Conservation (phyloP, 768 basidiomycete genomes). For the Trametes sanguinea region DNA sequence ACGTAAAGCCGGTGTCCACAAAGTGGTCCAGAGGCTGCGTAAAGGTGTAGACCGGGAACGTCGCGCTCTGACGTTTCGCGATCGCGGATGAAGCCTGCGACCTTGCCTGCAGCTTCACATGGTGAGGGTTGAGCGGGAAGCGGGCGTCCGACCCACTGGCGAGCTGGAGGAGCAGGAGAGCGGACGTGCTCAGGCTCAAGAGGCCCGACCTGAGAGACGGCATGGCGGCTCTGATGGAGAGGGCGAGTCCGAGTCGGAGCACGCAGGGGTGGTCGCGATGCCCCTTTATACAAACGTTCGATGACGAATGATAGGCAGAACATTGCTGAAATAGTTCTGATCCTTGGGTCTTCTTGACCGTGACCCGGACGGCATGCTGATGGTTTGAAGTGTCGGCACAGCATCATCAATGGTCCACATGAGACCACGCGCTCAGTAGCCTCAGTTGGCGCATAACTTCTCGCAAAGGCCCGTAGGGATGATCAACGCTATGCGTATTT, state of each 20-base stretch:
- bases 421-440: no score
- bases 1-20: conserved; percentile 58
- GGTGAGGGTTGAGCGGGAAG: conserved; percentile 5
- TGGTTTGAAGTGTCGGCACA: no score
- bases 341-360: background rate
- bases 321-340: background rate
- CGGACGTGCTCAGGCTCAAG: background rate
- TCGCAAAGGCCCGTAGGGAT: no score
- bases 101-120: conserved; percentile 9
- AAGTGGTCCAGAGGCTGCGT: conserved; percentile 87
- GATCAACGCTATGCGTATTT: no score
- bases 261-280: no score
- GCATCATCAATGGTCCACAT: no score
- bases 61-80: conserved; percentile 22
- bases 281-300: no score
- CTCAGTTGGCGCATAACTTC: no score
- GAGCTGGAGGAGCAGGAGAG: background rate
- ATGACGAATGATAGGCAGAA: background rate
- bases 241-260: background rate
- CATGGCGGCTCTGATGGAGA: background rate
- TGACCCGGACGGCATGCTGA: no score
- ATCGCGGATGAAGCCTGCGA: background rate
- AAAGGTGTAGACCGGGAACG: conserved; percentile 69
- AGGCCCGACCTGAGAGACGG: background rate
- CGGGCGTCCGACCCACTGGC: background rate